phyloP scores from a whole-genome alignment of 805 yeast species.

The Yarrowia osloensis region DNA sequence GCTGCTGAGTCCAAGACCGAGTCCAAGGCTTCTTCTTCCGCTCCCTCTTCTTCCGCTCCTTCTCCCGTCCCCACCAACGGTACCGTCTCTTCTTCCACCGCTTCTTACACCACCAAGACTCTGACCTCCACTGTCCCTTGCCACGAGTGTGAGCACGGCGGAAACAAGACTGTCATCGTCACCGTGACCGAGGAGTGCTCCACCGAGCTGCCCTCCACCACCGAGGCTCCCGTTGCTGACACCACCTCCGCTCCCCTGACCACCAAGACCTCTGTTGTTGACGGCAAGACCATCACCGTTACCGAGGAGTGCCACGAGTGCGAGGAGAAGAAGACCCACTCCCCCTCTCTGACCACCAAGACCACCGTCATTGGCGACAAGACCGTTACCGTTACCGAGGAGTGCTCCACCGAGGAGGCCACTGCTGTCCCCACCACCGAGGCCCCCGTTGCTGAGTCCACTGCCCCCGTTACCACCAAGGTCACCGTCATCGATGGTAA shows the following conservation, averaged over 20 bases:
- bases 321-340: slow-evolving; percentile 34
- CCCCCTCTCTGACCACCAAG: slow-evolving; percentile 53
- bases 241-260: slow-evolving; percentile 65
- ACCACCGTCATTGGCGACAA: slow-evolving; percentile 26
- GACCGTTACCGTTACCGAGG: slow-evolving; percentile 18
- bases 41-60: not conserved
- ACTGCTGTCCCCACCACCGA: slow-evolving; percentile 32
- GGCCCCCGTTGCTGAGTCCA: slow-evolving; percentile 30
- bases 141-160: slow-evolving; percentile 37
- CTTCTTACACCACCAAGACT: slow-evolving; percentile 32
- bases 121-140: slow-evolving; percentile 34
- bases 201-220: slow-evolving; percentile 31
- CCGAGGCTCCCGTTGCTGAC: slow-evolving; percentile 62
- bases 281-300: slow-evolving; percentile 41
- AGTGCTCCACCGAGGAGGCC: slow-evolving; percentile 29
- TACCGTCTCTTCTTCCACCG: not conserved
- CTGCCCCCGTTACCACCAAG: slow-evolving; percentile 31
- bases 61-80: slow-evolving; percentile 32
- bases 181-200: slow-evolving; percentile 32
- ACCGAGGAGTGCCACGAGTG: slow-evolving; percentile 45
- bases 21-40: slow-evolving; percentile 51
- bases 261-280: slow-evolving; percentile 25
- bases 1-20: slow-evolving; percentile 40
- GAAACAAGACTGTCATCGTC: slow-evolving; percentile 22
- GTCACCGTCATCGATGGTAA: slow-evolving; percentile 64